A percentile compares a stretch with the other conserved stretches of the same genome.
Conservation (phyloP, 1,139 yeast species). For the Debaryomyces sp. region DNA sequence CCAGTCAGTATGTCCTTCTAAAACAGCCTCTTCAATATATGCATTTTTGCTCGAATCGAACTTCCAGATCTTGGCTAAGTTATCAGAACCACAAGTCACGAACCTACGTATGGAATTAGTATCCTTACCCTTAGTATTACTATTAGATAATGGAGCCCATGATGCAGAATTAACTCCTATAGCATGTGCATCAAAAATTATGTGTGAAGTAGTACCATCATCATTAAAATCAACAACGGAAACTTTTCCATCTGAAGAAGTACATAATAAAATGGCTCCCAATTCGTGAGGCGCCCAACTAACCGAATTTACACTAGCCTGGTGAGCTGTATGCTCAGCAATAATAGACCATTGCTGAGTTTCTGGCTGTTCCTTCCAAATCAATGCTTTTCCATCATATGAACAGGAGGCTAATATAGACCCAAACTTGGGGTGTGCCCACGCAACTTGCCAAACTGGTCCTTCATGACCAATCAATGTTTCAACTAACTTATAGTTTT, state of each 20-base stretch:
- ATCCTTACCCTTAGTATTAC: slow-evolving; percentile 37
- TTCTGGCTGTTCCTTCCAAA: slow-evolving; percentile 88
- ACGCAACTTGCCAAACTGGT: slow-evolving; percentile 97
- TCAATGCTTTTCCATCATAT: slow-evolving; percentile 89
- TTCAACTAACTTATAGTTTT: slow-evolving; percentile 73
- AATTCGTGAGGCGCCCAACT: slow-evolving; percentile 98
- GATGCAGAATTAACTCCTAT: slow-evolving; percentile 93
- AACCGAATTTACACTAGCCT: slow-evolving; percentile 92
- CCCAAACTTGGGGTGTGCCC: slow-evolving; percentile 99
- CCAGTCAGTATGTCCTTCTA: slow-evolving; percentile 96
- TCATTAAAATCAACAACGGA: slow-evolving; percentile 91
- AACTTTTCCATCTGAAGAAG: slow-evolving; percentile 91
- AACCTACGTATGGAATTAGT: slow-evolving; percentile 53
- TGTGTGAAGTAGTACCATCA: slow-evolving; percentile 77
- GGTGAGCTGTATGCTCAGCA: slow-evolving; percentile 85
- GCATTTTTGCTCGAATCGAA: slow-evolving; percentile 57
- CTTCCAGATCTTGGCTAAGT: slow-evolving; percentile 89
- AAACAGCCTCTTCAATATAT: slow-evolving; percentile 72
- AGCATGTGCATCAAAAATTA: slow-evolving; percentile 78
- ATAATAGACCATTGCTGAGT: slow-evolving; percentile 86
- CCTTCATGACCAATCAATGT: slow-evolving; percentile 92
- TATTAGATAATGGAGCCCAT: slow-evolving; percentile 79
- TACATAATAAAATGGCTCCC: slow-evolving; percentile 87
- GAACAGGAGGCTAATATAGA: slow-evolving; percentile 92
- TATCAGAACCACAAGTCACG: slow-evolving; percentile 95